A percentile compares a stretch with the other conserved stretches of the same genome.
Conservation (phyloP, 129 eudicot genomes). For the Mikania micrantha region DNA sequence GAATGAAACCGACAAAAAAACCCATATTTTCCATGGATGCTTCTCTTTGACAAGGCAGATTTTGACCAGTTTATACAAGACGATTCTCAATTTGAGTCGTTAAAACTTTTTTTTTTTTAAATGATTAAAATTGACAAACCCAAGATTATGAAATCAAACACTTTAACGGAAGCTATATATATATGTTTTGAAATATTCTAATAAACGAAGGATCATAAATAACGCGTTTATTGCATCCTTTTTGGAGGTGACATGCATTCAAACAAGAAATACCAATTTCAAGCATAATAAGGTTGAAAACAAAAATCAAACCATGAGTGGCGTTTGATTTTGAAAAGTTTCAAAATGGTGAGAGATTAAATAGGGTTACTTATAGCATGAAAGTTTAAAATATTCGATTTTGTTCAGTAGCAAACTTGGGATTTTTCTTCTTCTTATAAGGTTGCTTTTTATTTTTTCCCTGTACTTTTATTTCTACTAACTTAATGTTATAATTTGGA, state of each 20-base stretch:
- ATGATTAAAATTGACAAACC: too few species aligned
- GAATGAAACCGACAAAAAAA: too few species aligned
- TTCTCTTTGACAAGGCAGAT: background rate
- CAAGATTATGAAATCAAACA: too few species aligned
- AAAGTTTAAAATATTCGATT: too few species aligned
- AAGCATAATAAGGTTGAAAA: background rate
- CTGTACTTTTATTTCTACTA: too few species aligned
- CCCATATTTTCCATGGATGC: background rate
- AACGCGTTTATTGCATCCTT: background rate
- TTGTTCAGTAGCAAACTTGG: too few species aligned
- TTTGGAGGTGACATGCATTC: background rate
- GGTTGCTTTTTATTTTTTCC: too few species aligned
- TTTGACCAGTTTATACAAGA: background rate
- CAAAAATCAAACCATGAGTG: background rate
- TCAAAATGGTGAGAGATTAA: too few species aligned
- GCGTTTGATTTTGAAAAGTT: background rate
- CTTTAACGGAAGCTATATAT: too few species aligned
- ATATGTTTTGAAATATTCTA: background rate
- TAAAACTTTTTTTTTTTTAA: background rate
- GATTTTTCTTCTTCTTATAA: too few species aligned
- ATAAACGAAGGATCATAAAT: background rate
- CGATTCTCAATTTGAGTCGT: background rate
- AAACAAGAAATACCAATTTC: background rate
- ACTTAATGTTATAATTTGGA: too few species aligned
- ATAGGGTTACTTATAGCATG: too few species aligned